Evolutionary conservation across 169 alveolate species (phyloP), one percentile per base, ranked within the genome.

Genomic region (Plasmodium gaboni): DNA sequence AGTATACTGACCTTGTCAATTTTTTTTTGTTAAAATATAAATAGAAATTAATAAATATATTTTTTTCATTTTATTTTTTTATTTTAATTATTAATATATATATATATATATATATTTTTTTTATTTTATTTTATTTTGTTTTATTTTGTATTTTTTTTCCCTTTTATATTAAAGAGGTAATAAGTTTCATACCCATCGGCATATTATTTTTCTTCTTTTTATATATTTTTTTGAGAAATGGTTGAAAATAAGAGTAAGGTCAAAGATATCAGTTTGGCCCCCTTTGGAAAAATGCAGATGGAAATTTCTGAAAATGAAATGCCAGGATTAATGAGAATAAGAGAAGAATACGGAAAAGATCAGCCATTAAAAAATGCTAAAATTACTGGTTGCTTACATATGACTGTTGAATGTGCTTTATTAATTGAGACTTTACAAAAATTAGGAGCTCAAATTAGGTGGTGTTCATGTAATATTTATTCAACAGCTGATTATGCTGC

Each of bases 401-500:
- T 98, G 99, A 98, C 99, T 73, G 96, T 98, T 17, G 89, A 78
- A 68, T 63, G 74, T 73, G 96, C 96, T 63, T 96, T 74, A 63
- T 87, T 87, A 95, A 96, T 97, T 59, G 99, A 97, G 88, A 97
- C 99, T 13, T 90, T 98, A 80, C 86, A 83, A 28, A 97, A 89
- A 19, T 93, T 97, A 44, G 99, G 99, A 28, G 99, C 99, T 59
- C 93, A 96, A 64, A 96, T 98, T 53, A 96, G 99, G 71, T 98
- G 99, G 99, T 96, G 99, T 91, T 96, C 99, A 46, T 98, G 99
- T 94, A 98, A 98, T 97, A 98, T 98, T 85, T 98, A 93, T 95
- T 97, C 99, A 32, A 98, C 99, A n/a, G 98, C 97, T 93, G 99
- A 98, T 92, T 98, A 97, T 83, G 99, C 99, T 2, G 99, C 99